These are phyloP conservation scores for Abrus pulchellus DNA, from an alignment of 306 rosid species.

Conservation along the genomic window DNA sequence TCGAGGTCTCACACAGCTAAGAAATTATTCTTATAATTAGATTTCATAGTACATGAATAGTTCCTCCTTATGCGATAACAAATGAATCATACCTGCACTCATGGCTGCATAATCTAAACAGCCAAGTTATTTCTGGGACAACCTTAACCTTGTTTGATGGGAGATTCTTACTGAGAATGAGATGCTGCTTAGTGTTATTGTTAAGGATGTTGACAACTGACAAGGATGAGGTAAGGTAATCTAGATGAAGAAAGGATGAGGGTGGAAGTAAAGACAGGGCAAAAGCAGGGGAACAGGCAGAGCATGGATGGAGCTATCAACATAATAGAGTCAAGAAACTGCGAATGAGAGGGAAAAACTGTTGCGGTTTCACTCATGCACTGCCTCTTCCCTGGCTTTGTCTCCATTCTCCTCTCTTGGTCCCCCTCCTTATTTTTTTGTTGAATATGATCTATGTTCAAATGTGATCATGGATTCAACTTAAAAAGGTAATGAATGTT, in stretches of 20 bases:
- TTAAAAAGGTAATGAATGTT: neutral
- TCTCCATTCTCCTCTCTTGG: conserved; percentile 16
- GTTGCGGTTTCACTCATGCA: conserved; percentile 87
- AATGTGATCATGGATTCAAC: neutral
- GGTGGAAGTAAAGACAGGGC: conserved; percentile 34
- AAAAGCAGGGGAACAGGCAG: conserved; percentile 74
- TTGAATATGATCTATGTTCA: neutral
- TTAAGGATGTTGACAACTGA: neutral
- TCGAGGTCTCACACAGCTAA: too few species aligned
- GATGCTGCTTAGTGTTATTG: conserved; percentile 9
- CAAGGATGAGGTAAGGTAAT: conserved; percentile 28
- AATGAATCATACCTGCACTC: conserved; percentile 14
- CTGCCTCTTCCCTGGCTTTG: conserved; percentile 99
- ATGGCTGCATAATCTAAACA: neutral
- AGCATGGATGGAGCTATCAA: conserved; percentile 86
- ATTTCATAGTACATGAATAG: conserved; percentile 47
- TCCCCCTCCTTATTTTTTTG: neutral
- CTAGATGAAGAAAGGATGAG: conserved; percentile 32
- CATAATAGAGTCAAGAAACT: conserved; percentile 40
- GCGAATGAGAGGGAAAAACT: conserved; percentile 2
- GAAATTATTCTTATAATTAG: too few species aligned
- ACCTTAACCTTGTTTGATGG: conserved; percentile 8
- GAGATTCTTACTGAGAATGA: neutral
- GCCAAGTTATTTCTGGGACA: conserved; percentile 3
- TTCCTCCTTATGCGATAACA: conserved; percentile 3